phyloP scores from a whole-genome alignment of 768 basidiomycete species.

The Mrakia blollopis region DNA sequence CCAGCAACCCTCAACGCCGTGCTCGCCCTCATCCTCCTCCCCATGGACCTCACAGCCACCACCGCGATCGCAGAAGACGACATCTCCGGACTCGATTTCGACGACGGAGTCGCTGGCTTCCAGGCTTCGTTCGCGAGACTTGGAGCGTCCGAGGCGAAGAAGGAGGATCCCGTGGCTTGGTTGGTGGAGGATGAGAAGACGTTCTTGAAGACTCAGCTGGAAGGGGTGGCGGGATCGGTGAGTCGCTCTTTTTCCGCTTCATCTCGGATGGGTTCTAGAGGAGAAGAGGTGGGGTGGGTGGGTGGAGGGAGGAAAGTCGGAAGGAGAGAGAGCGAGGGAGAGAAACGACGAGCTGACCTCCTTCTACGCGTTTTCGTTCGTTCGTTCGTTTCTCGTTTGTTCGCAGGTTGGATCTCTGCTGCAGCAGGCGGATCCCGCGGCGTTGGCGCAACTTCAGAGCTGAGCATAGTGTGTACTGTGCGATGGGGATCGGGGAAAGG shows the following conservation, averaged over 20 bases:
- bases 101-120: slow-evolving; percentile 72
- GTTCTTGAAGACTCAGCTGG: slow-evolving; percentile 23
- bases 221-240: slow-evolving; percentile 9
- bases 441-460: slow-evolving; percentile 13
- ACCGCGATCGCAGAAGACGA: slow-evolving; percentile 49
- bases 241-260: background rate
- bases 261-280: background rate
- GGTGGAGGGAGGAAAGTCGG: background rate
- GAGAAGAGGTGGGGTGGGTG: background rate
- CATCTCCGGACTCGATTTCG: slow-evolving; percentile 59
- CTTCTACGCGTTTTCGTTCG: too few species aligned
- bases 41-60: slow-evolving; percentile 56
- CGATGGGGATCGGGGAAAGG: too few species aligned
- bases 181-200: slow-evolving; percentile 30
- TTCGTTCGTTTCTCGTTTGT: background rate
- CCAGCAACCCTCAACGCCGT: slow-evolving; percentile 63
- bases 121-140: slow-evolving; percentile 90
- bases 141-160: slow-evolving; percentile 62
- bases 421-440: slow-evolving; percentile 14
- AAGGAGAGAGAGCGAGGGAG: background rate
- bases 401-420: slow-evolving; percentile 16
- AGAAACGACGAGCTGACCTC: background rate
- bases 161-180: slow-evolving; percentile 53
- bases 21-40: slow-evolving; percentile 69
- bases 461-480: too few species aligned